Evolutionary conservation across 2,329 filamentous ascomycete species (phyloP), one percentile per base, ranked within the genome.

Genomic region (Penicillium vulpinum): DNA sequence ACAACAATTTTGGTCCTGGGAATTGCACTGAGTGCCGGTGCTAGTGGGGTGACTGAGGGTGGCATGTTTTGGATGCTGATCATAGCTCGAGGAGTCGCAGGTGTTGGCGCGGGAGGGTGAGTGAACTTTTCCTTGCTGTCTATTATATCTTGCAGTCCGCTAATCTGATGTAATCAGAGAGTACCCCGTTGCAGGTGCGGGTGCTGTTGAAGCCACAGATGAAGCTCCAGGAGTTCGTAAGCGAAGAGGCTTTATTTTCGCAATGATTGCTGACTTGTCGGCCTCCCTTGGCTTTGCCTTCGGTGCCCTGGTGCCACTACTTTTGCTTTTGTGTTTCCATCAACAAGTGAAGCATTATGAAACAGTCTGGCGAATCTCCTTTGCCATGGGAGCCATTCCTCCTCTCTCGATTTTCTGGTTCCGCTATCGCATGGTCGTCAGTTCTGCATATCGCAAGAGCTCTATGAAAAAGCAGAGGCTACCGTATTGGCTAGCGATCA

Each of bases 241-340:
- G 57, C 74, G 74, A 35, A 73, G 81, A 36, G 82, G 83, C 4
- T 82, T 84, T 68, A 79, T 85, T 65, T 83, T 85, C 55, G 81
- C 81, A n/a, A 77, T 84, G 73, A 74, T 83, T 13, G 76, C 78
- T 2, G 79, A 84, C 61, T 68, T 85, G 6, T 80, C 82, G 0
- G 73, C 77, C 2, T 78, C 77, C 1, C 67, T 85, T 10, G 82
- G 81, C 0, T 83, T 82, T 59, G 77, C 81, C 4, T 81, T 77
- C 65, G 78, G 75, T 5, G 78, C 78, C 0, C 66, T 83, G 0
- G 77, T 83, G 0, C 79, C 81, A 1, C 67, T 85, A 9, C 73
- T 85, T 0, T 65, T 85, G 3, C 73, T 84, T 1, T 74, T 82
- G 0, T 82, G 80, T 60, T 78, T 81, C 5, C 70, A 77, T 15